A percentile compares a stretch with the other conserved stretches of the same genome.
Conservation (phyloP, 2,329 filamentous ascomycete genomes). For the Nakataea oryzae region DNA sequence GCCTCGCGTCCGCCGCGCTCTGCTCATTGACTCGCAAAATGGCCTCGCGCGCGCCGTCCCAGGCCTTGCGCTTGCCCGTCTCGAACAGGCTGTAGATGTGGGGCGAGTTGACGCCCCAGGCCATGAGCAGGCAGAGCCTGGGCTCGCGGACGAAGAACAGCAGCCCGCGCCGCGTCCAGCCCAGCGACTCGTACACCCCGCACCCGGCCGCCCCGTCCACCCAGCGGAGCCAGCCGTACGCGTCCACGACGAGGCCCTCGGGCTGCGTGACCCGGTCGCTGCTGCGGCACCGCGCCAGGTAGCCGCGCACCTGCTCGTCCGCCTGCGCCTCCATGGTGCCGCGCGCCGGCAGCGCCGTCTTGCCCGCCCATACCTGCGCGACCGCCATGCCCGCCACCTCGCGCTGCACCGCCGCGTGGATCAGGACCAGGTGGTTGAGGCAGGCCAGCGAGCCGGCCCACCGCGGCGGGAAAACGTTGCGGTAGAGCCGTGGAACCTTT, state of each 20-base stretch:
- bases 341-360: slow-evolving; percentile 20
- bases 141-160: slow-evolving; percentile 8
- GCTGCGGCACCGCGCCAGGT: neutral
- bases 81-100: slow-evolving; percentile 10
- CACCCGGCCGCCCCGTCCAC: slow-evolving; percentile 8
- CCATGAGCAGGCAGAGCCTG: slow-evolving; percentile 8
- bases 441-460: slow-evolving; percentile 29
- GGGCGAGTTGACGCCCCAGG: slow-evolving; percentile 8
- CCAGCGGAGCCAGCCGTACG: slow-evolving; percentile 8
- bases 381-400: slow-evolving; percentile 30
- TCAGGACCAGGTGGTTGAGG: slow-evolving; percentile 19
- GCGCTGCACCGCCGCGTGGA: slow-evolving; percentile 18
- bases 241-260: slow-evolving; percentile 6
- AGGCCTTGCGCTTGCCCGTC: slow-evolving; percentile 9
- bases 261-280: neutral
- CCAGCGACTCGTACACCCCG: slow-evolving; percentile 8
- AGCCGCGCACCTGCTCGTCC: neutral
- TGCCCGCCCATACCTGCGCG: slow-evolving; percentile 27
- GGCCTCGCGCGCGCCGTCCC: slow-evolving; percentile 7
- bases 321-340: slow-evolving; percentile 17
- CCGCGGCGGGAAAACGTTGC: slow-evolving; percentile 29
- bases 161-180: slow-evolving; percentile 9
- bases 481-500: slow-evolving; percentile 21
- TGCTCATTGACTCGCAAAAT: neutral
- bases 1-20: neutral